Evolutionary conservation across 164 flowering plant genomes (phyloP).

Genomic region (Berberis vulgaris): DNA sequence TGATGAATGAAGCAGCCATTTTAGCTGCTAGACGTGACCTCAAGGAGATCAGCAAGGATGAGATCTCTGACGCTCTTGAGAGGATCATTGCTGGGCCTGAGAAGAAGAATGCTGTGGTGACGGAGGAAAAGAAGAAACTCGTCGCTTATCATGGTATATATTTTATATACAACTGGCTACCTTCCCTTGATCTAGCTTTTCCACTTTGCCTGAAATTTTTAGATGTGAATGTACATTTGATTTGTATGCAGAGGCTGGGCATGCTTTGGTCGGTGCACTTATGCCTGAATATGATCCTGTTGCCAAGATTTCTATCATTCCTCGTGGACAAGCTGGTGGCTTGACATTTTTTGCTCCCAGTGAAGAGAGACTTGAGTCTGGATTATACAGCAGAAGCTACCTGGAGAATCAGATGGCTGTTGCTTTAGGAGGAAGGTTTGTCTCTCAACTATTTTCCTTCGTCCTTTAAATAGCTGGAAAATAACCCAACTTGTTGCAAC

Average conservation of each 20-base stretch:
- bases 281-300: slow-evolving; percentile 98
- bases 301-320: slow-evolving; percentile 92
- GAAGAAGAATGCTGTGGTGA: slow-evolving; percentile 93
- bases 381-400: slow-evolving; percentile 93
- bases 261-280: slow-evolving; percentile 92
- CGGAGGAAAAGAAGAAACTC: slow-evolving; percentile 86
- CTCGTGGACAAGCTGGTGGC: slow-evolving; percentile 99
- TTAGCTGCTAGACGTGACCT: slow-evolving; percentile 95
- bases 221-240: neutral
- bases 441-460: slow-evolving; percentile 5
- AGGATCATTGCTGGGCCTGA: slow-evolving; percentile 99
- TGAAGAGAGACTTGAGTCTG: slow-evolving; percentile 95
- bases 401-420: slow-evolving; percentile 99
- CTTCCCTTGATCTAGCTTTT: neutral
- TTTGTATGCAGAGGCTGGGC: slow-evolving; percentile 83
- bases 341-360: slow-evolving; percentile 94
- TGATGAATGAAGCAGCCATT: slow-evolving; percentile 98
- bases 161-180: neutral
- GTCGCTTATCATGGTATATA: slow-evolving; percentile 89
- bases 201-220: neutral
- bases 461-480: neutral
- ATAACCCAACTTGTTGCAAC: too few relatives aligned
- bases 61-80: slow-evolving; percentile 86
- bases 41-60: slow-evolving; percentile 90
- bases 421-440: slow-evolving; percentile 96